Conservation (phyloP, 331 rosid species). For the Stylosanthes scabra region DNA sequence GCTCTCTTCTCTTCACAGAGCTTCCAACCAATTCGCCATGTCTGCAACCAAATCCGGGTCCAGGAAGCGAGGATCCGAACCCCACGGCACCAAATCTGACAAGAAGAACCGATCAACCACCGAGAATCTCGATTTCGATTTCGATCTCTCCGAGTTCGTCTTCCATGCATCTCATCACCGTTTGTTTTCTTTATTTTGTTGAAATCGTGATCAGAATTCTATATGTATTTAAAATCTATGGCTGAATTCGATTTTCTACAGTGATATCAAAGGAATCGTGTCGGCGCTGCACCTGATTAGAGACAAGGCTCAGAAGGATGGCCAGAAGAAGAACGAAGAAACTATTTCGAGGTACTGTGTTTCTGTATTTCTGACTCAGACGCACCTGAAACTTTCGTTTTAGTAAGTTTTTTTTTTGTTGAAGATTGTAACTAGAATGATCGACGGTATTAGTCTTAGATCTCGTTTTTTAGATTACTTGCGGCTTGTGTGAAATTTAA, state of each 20-base stretch:
- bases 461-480: background rate
- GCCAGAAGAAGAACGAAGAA: slow-evolving; percentile 96
- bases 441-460: slow-evolving; percentile 5
- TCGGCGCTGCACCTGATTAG: slow-evolving; percentile 80
- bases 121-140: slow-evolving; percentile 49
- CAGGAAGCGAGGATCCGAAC: slow-evolving; percentile 47
- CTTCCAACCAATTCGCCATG: slow-evolving; percentile 45
- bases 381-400: slow-evolving; percentile 15
- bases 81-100: slow-evolving; percentile 37
- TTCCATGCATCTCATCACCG: background rate
- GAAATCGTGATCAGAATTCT: background rate
- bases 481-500: background rate
- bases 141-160: slow-evolving; percentile 59
- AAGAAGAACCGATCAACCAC: slow-evolving; percentile 47
- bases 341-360: slow-evolving; percentile 77
- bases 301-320: slow-evolving; percentile 85
- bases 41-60: slow-evolving; percentile 41
- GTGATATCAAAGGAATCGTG: slow-evolving; percentile 81
- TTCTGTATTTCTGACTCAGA: slow-evolving; percentile 18
- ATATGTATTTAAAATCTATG: background rate
- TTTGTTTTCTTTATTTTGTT: background rate
- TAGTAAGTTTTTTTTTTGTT: background rate
- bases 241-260: slow-evolving; percentile 11
- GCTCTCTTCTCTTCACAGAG: slow-evolving; percentile 11
- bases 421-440: background rate